Conservation (phyloP, 257 asterid species). For the Solanum pinnatisectum region DNA sequence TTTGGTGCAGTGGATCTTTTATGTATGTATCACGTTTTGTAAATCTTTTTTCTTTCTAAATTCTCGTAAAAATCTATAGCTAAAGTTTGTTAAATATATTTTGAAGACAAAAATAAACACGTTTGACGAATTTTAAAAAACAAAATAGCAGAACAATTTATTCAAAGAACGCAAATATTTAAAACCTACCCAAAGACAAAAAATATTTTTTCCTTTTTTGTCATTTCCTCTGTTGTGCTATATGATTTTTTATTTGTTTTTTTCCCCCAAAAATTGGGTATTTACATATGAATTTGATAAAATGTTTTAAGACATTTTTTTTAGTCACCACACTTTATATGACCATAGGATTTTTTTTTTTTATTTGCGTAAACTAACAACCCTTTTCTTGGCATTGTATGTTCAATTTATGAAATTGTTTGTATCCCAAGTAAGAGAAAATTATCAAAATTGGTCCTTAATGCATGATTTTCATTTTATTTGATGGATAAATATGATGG, state of each 20-base stretch:
- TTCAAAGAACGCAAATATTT: neutral
- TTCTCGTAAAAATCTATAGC: neutral
- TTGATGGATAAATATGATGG: neutral
- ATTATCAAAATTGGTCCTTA: neutral
- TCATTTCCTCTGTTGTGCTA: neutral
- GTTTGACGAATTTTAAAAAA: neutral
- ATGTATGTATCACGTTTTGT: no score
- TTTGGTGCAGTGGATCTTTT: no score
- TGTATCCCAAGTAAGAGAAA: neutral
- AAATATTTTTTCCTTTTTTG: neutral
- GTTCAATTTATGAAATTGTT: neutral
- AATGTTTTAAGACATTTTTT: neutral
- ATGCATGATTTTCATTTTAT: neutral
- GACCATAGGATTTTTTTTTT: neutral
- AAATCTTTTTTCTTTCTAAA: neutral
- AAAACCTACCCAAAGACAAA: neutral
- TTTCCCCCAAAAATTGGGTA: no score
- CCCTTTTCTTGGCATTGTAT: neutral
- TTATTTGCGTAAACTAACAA: neutral
- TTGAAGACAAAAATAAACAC: neutral
- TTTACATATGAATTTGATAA: neutral
- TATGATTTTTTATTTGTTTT: no score
- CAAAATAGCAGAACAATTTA: neutral
- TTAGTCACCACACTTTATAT: neutral
- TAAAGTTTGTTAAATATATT: neutral